A percentile compares a stretch with the other conserved stretches of the same genome.
Evolutionary conservation across 495 filamentous ascomycete genomes (phyloP).

Genomic region (Hypoxylon lenormandii): DNA sequence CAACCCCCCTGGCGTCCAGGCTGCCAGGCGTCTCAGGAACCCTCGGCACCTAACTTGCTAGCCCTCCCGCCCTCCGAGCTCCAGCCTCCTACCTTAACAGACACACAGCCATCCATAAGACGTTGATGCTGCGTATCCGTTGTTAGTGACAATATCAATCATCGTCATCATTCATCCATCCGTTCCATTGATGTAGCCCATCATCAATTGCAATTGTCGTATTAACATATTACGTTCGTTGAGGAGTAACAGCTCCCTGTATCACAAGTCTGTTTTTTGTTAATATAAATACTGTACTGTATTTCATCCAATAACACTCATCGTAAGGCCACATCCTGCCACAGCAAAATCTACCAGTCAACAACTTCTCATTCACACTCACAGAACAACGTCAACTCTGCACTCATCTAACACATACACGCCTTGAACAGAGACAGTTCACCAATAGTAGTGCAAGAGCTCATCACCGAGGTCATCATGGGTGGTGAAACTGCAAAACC

Average conservation of each 20-base stretch:
- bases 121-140: not conserved
- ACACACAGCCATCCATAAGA: not conserved
- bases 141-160: constrained; percentile 9
- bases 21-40: constrained; percentile 42
- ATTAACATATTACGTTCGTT: constrained; percentile 18
- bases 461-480: constrained; percentile 44
- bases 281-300: constrained; percentile 11
- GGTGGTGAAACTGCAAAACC: constrained; percentile 56
- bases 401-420: constrained; percentile 20
- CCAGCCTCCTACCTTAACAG: constrained; percentile 13
- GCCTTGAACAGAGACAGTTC: constrained; percentile 8
- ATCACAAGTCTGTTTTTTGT: constrained; percentile 17
- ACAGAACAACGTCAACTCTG: constrained; percentile 2
- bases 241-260: constrained; percentile 12
- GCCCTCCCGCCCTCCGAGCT: too few relatives aligned
- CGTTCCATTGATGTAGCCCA: constrained; percentile 14
- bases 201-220: constrained; percentile 10
- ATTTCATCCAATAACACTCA: constrained; percentile 13
- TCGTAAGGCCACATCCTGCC: constrained; percentile 8
- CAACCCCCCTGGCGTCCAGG: constrained; percentile 19
- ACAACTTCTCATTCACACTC: constrained; percentile 6
- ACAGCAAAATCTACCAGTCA: not conserved
- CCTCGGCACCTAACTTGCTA: constrained; percentile 23
- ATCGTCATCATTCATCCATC: too few relatives aligned
- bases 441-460: not conserved